These are phyloP conservation scores for Penicillium angulare DNA, from an alignment of 495 filamentous ascomycete genomes.

Conservation along the genomic window DNA sequence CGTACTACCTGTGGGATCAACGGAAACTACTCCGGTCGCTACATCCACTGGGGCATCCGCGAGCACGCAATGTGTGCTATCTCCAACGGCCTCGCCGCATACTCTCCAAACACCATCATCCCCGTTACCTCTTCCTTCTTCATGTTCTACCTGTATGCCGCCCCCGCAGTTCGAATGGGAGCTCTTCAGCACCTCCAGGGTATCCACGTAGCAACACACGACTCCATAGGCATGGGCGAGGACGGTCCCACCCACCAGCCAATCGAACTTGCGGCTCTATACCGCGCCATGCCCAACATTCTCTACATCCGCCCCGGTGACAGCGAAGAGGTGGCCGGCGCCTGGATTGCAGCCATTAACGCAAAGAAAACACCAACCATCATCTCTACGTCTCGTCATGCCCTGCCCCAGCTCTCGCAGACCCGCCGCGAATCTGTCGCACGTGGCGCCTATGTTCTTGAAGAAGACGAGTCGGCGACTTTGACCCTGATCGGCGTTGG, in stretches of 20 bases:
- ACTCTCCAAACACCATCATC: conserved; percentile 46
- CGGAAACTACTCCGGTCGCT: conserved; percentile 50
- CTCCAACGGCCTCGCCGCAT: conserved; percentile 54
- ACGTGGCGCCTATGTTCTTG: conserved; percentile 48
- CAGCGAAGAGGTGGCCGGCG: conserved; percentile 55
- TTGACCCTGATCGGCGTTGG: conserved; percentile 52
- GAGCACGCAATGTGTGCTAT: conserved; percentile 54
- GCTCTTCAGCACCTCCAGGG: conserved; percentile 54
- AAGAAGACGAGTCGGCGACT: conserved; percentile 37
- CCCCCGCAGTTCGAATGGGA: conserved; percentile 59
- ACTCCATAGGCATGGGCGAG: conserved; percentile 58
- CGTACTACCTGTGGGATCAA: conserved; percentile 45
- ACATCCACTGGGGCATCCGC: conserved; percentile 50
- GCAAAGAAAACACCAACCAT: conserved; percentile 45
- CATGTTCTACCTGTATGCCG: conserved; percentile 63
- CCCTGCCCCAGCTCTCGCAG: conserved; percentile 39
- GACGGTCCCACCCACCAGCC: conserved; percentile 64
- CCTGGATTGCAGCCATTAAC: conserved; percentile 49
- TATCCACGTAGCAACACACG: conserved; percentile 61
- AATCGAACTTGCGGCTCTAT: conserved; percentile 55
- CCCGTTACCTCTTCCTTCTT: conserved; percentile 55
- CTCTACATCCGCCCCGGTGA: conserved; percentile 58
- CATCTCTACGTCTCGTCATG: conserved; percentile 49
- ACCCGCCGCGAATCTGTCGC: conserved; percentile 42
- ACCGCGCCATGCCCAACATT: conserved; percentile 60